Conservation (phyloP, 2,329 filamentous ascomycete species). For the Neonectria coccinea region DNA sequence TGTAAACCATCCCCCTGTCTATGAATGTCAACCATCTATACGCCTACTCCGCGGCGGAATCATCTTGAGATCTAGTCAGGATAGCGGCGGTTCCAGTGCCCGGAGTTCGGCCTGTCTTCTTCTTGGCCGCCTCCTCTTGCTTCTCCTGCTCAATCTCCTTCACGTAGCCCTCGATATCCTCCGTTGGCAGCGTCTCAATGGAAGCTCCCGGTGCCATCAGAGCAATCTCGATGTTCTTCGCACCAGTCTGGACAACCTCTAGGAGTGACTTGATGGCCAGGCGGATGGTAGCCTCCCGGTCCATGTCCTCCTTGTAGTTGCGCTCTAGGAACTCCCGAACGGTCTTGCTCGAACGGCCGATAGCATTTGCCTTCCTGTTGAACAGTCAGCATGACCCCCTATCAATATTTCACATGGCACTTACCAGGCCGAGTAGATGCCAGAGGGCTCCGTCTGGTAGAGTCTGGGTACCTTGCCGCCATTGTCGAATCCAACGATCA, state of each 20-base stretch:
- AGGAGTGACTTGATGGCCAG: slow-evolving; percentile 97
- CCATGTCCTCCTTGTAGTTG: slow-evolving; percentile 99
- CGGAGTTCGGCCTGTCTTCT: slow-evolving; percentile 85
- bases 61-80: slow-evolving; percentile 70
- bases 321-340: slow-evolving; percentile 98
- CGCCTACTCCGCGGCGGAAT: slow-evolving; percentile 53
- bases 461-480: slow-evolving; percentile 88
- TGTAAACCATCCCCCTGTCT: slow-evolving; percentile 44
- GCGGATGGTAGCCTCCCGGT: slow-evolving; percentile 94
- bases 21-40: slow-evolving; percentile 38
- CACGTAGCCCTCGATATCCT: slow-evolving; percentile 97
- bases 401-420: slow-evolving; percentile 44
- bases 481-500: slow-evolving; percentile 98
- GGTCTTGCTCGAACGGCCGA: slow-evolving; percentile 98
- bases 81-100: slow-evolving; percentile 79
- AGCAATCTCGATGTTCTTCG: slow-evolving; percentile 99
- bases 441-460: slow-evolving; percentile 99
- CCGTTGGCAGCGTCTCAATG: slow-evolving; percentile 92
- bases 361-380: slow-evolving; percentile 96
- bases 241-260: slow-evolving; percentile 97
- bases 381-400: slow-evolving; percentile 27
- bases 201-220: slow-evolving; percentile 94
- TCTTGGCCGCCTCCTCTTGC: slow-evolving; percentile 97
- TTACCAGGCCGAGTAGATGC: slow-evolving; percentile 98
- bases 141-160: slow-evolving; percentile 99